These are phyloP conservation scores for Silene noctiflora DNA, from an alignment of 179 eudicot species.

Conservation along the genomic window DNA sequence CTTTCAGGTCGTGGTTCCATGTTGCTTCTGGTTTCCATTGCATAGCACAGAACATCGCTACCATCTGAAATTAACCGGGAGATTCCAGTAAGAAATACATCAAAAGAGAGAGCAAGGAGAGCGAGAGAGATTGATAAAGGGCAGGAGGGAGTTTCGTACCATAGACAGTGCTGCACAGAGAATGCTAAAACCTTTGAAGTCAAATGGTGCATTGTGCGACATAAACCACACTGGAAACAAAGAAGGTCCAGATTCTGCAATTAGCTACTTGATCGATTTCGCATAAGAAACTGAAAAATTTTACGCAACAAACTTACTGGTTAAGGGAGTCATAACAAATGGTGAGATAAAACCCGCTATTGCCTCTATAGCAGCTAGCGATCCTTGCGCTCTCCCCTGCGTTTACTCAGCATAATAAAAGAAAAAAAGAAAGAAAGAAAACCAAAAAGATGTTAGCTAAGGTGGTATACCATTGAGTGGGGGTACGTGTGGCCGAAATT, in stretches of 20 bases:
- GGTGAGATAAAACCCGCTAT: slow-evolving; percentile 69
- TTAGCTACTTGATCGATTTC: neutral
- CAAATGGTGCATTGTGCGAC: slow-evolving; percentile 66
- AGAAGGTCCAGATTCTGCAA: neutral
- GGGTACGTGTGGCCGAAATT: too few species aligned
- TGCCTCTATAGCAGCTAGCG: slow-evolving; percentile 75
- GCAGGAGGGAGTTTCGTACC: slow-evolving; percentile 31
- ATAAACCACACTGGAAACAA: slow-evolving; percentile 62
- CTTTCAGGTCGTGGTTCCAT: slow-evolving; percentile 37
- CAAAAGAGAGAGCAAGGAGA: neutral
- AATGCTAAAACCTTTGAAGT: slow-evolving; percentile 86
- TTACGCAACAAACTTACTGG: slow-evolving; percentile 42
- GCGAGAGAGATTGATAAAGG: neutral
- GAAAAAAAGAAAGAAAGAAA: too few species aligned
- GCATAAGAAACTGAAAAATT: neutral
- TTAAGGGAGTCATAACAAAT: slow-evolving; percentile 69
- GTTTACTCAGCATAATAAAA: too few species aligned
- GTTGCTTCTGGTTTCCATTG: slow-evolving; percentile 34
- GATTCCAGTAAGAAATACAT: neutral
- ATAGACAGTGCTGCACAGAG: slow-evolving; percentile 61
- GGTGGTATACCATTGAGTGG: too few species aligned
- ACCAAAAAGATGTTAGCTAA: too few species aligned
- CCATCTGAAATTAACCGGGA: slow-evolving; percentile 27
- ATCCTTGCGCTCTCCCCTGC: slow-evolving; percentile 87
- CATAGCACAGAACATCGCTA: slow-evolving; percentile 32